phyloP scores from a whole-genome alignment of 768 basidiomycete species.

The Pleurotus tuber-regium region DNA sequence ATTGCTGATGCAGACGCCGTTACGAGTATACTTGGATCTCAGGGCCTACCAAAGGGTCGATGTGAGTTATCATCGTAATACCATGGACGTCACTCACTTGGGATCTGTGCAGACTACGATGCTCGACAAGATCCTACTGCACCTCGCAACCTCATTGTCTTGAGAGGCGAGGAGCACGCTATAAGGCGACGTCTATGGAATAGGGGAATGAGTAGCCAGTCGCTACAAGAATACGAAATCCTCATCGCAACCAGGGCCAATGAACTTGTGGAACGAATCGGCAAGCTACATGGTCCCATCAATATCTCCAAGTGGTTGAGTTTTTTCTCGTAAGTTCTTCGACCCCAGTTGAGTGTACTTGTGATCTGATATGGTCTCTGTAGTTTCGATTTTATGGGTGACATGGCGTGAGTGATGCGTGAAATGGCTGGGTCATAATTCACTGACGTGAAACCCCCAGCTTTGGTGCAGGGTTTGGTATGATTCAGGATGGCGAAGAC shows the following conservation, averaged over 20 bases:
- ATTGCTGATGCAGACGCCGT: constrained; percentile 45
- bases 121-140: constrained; percentile 41
- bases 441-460: constrained; percentile 10
- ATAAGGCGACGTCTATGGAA: constrained; percentile 47
- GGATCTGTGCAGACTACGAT: constrained; percentile 43
- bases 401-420: constrained; percentile 32
- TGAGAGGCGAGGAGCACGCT: constrained; percentile 41
- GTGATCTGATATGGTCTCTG: neutral
- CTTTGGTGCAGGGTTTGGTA: constrained; percentile 37
- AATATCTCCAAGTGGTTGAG: constrained; percentile 35
- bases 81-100: too few relatives aligned
- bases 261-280: constrained; percentile 39
- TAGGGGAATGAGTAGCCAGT: constrained; percentile 42
- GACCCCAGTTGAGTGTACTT: neutral
- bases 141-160: constrained; percentile 31
- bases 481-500: constrained; percentile 39
- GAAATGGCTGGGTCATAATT: constrained; percentile 3
- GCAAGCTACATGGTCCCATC: constrained; percentile 23
- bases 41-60: constrained; percentile 56
- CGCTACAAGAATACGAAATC: constrained; percentile 45
- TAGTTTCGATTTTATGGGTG: constrained; percentile 43
- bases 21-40: constrained; percentile 43
- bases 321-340: constrained; percentile 34
- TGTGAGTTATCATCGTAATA: constrained; percentile 39
- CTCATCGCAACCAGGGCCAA: constrained; percentile 32